phyloP scores from a whole-genome alignment of 768 basidiomycete genomes.

The Trametes gibbosa region DNA sequence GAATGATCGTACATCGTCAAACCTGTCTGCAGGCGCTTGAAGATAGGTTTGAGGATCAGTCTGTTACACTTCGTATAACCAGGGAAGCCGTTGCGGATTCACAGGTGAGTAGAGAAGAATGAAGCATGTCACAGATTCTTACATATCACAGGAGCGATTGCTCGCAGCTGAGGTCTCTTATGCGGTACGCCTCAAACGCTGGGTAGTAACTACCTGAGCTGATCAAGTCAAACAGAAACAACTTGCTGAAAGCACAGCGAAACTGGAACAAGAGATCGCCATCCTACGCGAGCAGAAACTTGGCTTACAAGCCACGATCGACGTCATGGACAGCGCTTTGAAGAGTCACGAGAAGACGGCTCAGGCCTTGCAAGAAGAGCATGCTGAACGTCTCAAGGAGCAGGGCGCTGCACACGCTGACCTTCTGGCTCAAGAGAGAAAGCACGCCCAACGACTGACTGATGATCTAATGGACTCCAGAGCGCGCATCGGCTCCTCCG shows the following conservation, averaged over 20 bases:
- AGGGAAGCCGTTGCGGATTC: conserved; percentile 55
- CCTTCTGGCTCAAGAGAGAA: conserved; percentile 11
- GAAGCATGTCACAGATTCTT: background rate
- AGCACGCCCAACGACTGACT: conserved; percentile 15
- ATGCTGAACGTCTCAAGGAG: conserved; percentile 18
- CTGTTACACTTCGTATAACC: conserved; percentile 48
- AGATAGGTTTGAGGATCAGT: conserved; percentile 60
- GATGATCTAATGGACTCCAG: conserved; percentile 21
- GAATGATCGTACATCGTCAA: background rate
- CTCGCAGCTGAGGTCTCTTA: conserved; percentile 34
- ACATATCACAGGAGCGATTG: conserved; percentile 36
- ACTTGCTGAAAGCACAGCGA: conserved; percentile 34
- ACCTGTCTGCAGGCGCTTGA: conserved; percentile 40
- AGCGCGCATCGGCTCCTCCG: conserved; percentile 12
- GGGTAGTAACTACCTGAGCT: conserved; percentile 4
- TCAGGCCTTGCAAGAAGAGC: conserved; percentile 12
- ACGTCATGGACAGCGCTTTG: conserved; percentile 14
- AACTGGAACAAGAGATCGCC: conserved; percentile 38
- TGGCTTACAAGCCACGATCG: conserved; percentile 26
- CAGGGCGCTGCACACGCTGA: conserved; percentile 3
- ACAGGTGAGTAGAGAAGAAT: conserved; percentile 35
- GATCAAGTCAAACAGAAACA: conserved; percentile 23
- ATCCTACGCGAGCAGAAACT: conserved; percentile 41
- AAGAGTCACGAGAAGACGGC: conserved; percentile 12
- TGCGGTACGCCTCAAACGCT: conserved; percentile 30